Base-by-base conservation (phyloP, 139 green algal species). In the Eudorina sp. region DNA sequence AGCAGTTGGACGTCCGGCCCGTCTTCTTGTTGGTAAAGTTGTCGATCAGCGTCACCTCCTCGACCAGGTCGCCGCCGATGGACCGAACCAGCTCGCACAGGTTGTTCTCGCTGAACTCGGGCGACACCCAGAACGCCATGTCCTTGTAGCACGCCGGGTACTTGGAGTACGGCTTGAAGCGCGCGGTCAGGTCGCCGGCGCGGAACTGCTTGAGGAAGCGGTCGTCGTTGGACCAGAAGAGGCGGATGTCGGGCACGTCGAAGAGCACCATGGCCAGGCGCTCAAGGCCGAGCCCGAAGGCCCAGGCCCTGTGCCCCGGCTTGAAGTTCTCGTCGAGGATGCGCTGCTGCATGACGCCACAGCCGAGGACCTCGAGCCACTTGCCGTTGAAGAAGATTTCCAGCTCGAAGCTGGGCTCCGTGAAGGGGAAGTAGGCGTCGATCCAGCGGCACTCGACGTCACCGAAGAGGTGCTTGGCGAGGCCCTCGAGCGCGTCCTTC, bases 361-460 rank as follows among this genome's bases (percentile, higher is more conserved):
- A 99, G 29, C 98, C 98, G 38, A 99, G 95, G 81, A 99, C 98
- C 93, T 99, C 98, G 40, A 99, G 92, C 97, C 97, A 99, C 91
- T 99, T 93, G 36, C 95, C 97, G 27, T 99, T 97, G 95, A 99
- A 99, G 91, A 98, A 98, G 68, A 99, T 99, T 89, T 99, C 98
- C 46, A 99, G 96, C 93, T 99, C 98, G 58, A 96, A 98, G 0
- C 95, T 98, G 3, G 98, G 98, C 14, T 99, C 94, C 21, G 98
- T 99, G 96, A 99, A 99, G 43, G 98, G 98, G 78, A 99, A 99
- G 93, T 99, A 99, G 0, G 96, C 95, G 75, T 99, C 98, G 45
- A 99, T 94, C 97, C 97, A 99, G n/a, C 93, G 89, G 88, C 92
- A 95, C 90, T 96, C 93, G 3, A 96, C 92, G 45, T 94, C 84